Evolutionary conservation across 176 grass and related monocot species (phyloP).

Genomic region (Carex parvula): DNA sequence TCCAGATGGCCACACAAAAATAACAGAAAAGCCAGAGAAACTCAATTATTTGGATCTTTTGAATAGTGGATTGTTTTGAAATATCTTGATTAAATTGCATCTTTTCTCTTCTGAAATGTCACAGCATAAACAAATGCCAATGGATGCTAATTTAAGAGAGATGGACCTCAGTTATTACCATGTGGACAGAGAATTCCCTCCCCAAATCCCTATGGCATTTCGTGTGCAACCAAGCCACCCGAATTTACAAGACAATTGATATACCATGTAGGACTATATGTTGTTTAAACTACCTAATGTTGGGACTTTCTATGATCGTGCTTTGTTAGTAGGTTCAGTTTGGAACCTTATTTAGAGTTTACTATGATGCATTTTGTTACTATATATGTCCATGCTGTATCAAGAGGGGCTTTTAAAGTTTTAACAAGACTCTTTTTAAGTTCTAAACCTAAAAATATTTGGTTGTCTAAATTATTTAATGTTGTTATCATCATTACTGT

Average conservation of each 20-base stretch:
- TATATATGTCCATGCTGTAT: conserved; percentile 2
- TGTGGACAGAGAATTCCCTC: conserved; percentile 61
- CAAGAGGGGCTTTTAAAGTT: neutral
- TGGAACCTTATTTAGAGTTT: neutral
- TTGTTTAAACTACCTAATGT: neutral
- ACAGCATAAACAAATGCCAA: conserved; percentile 66
- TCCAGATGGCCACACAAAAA: neutral
- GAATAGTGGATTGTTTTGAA: neutral
- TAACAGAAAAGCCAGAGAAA: neutral
- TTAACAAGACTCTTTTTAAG: neutral
- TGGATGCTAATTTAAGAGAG: conserved; percentile 67
- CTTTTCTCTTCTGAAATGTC: neutral
- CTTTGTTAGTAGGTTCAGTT: neutral
- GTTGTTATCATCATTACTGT: neutral
- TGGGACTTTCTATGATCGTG: neutral
- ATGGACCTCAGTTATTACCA: conserved; percentile 70
- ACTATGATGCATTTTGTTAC: neutral
- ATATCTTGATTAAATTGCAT: conserved; percentile 11
- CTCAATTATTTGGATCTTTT: neutral
- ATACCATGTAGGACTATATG: neutral
- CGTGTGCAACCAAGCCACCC: conserved; percentile 84
- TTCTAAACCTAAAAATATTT: neutral
- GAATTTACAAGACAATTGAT: conserved; percentile 69
- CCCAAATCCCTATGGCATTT: conserved; percentile 88
- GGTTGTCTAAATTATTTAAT: neutral